These are phyloP conservation scores for Clarireedia sp. DNA, from an alignment of 2,329 filamentous ascomycete genomes.

Conservation along the genomic window DNA sequence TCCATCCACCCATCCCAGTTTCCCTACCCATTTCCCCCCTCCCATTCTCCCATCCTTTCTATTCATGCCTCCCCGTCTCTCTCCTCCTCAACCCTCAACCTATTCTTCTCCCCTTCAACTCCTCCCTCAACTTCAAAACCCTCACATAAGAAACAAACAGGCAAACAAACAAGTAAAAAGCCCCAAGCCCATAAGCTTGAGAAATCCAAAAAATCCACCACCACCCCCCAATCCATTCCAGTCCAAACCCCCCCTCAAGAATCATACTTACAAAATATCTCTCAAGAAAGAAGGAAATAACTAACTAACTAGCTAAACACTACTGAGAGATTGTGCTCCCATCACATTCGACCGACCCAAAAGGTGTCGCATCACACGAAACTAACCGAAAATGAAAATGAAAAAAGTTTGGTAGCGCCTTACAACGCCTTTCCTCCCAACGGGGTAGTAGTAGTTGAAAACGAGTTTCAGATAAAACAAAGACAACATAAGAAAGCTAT, in stretches of 20 bases:
- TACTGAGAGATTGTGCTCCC: too few species aligned
- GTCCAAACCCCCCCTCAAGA: not conserved
- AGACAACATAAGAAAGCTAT: not conserved
- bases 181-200: not conserved
- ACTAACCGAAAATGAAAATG: not conserved
- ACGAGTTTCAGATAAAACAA: not conserved
- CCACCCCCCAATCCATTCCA: too few species aligned
- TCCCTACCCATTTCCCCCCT: not conserved
- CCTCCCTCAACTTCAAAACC: too few species aligned
- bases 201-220: not conserved
- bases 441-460: not conserved
- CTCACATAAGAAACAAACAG: too few species aligned
- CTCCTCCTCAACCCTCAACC: too few species aligned
- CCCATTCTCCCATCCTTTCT: not conserved
- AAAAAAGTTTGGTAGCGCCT: not conserved
- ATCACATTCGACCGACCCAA: too few species aligned
- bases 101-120: too few species aligned
- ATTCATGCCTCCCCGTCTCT: too few species aligned
- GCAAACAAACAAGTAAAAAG: too few species aligned
- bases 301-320: not conserved
- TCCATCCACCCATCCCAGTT: not conserved
- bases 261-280: not conserved
- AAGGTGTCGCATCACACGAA: not conserved
- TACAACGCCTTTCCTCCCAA: not conserved
- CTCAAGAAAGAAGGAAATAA: not conserved